Evolutionary conservation across 768 basidiomycete genomes (phyloP), one percentile per base, ranked within the genome.

Genomic region (Calocybe cyanea): DNA sequence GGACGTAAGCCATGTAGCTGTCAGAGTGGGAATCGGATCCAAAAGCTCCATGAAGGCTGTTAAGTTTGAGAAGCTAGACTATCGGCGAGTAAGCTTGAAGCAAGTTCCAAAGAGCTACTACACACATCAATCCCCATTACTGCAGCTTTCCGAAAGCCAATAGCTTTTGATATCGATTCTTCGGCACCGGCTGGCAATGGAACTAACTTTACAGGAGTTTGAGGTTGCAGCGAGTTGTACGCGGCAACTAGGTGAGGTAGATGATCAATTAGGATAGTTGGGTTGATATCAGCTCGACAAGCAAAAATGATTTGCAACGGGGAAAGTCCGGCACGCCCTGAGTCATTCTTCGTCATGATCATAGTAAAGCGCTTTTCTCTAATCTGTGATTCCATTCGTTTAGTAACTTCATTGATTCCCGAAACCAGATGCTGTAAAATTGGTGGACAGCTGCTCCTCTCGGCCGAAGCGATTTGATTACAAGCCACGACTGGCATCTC

Each of bases 351-450:
- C 34, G 56, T 50, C 47, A 54, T 61, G 59, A 63, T 49, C 24
- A 53, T 51, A 41, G 53, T 61, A 45, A 49, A 55, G 49, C 60
- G 68, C 44, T 58, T 54, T 40, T 50, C 48, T 14, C 60, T 63
- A 13, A 77, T 66, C 54, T 86, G 80, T 1, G 38, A 52, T 62
- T 94, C 91, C 10, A 94, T 70, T 21, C 71, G 69, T 60, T 78
- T 83, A 0, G 90, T 90, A 11, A 92, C 85, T 55, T 80, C 70
- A 56, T 92, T 93, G 49, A 92, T 83, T n/a, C 91, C 91, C 38
- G 83, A 57, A 8, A 70, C 60, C 25, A 85, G 48, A 58, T 83
- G 77, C 8, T 65, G 52, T 17, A 79, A 59, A 24, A 83, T 59
- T 3, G 52, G 31, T 2, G 80, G 80, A 9, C 38, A 42, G 17